Conservation (phyloP, 179 eudicot species). For the Carnegiea gigantea region DNA sequence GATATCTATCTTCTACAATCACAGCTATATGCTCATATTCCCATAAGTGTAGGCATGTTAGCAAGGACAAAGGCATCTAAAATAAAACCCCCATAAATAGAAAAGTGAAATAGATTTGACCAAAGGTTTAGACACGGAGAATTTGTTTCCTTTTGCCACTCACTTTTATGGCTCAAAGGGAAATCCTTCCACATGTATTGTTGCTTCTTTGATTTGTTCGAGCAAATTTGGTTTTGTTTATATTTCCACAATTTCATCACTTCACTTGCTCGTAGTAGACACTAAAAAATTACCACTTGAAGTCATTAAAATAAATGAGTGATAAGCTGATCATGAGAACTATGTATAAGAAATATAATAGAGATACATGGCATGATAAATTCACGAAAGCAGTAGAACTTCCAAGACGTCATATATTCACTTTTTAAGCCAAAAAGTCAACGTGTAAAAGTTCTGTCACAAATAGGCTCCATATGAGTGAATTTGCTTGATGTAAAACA, state of each 20-base stretch:
- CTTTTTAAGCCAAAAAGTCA: too few species aligned
- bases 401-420: too few species aligned
- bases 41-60: conserved; percentile 1
- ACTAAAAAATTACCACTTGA: too few species aligned
- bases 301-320: too few species aligned
- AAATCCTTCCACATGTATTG: conserved; percentile 16
- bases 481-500: too few species aligned
- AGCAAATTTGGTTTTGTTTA: not conserved
- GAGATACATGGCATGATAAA: too few species aligned
- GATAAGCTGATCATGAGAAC: too few species aligned
- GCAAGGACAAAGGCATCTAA: conserved; percentile 14
- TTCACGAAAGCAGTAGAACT: too few species aligned
- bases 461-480: too few species aligned
- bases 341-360: too few species aligned
- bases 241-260: conserved; percentile 9
- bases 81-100: conserved; percentile 10
- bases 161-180: conserved; percentile 11
- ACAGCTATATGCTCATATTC: not conserved
- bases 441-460: too few species aligned
- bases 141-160: conserved; percentile 1
- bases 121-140: conserved; percentile 9
- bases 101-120: conserved; percentile 17
- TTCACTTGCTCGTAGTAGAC: not conserved
- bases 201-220: conserved; percentile 7
- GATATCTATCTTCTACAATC: not conserved